Conservation (phyloP, 805 yeast species). For the Myxozyma neglecta region DNA sequence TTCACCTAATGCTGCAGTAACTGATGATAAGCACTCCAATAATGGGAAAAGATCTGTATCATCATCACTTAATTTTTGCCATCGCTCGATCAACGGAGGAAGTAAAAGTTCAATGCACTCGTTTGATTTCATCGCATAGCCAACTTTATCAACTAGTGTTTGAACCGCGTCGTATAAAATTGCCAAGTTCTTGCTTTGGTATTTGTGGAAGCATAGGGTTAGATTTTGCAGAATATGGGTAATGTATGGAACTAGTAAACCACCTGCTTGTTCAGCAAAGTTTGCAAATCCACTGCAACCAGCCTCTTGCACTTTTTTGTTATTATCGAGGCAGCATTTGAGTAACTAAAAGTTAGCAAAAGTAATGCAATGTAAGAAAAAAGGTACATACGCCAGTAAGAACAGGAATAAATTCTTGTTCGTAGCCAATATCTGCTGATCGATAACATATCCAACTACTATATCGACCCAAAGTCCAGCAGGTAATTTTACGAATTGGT, state of each 20-base stretch:
- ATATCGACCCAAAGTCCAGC: constrained; percentile 93
- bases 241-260: constrained; percentile 60
- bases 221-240: constrained; percentile 70
- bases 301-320: constrained; percentile 93
- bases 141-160: constrained; percentile 78
- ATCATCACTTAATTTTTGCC: constrained; percentile 73
- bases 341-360: constrained; percentile 40
- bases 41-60: constrained; percentile 90
- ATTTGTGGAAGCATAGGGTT: constrained; percentile 67
- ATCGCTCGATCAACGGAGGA: constrained; percentile 79
- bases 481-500: constrained; percentile 85
- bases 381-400: constrained; percentile 57
- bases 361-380: not conserved
- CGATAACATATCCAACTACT: constrained; percentile 77
- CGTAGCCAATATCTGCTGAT: constrained; percentile 60
- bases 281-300: constrained; percentile 86
- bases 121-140: constrained; percentile 56
- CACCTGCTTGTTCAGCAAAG: constrained; percentile 75
- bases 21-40: constrained; percentile 86
- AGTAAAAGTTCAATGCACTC: constrained; percentile 60
- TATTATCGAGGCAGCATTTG: constrained; percentile 71
- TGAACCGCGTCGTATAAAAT: constrained; percentile 88
- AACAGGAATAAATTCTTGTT: constrained; percentile 72
- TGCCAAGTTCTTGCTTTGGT: constrained; percentile 79
- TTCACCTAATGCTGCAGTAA: constrained; percentile 84